These are phyloP conservation scores for Boletus tomentosulus DNA, from an alignment of 768 basidiomycete genomes.

Conservation along the genomic window DNA sequence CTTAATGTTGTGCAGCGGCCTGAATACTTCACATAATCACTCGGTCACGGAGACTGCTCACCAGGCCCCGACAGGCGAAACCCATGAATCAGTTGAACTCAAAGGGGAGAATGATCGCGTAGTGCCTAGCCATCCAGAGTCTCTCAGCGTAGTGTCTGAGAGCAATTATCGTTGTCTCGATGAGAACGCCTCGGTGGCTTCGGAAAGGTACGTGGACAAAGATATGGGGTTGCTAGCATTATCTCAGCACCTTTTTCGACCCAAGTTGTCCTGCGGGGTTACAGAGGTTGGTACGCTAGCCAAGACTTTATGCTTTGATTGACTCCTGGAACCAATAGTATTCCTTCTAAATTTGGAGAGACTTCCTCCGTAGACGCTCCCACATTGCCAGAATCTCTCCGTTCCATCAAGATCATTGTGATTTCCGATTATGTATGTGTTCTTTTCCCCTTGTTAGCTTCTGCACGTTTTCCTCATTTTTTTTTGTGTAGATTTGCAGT, in stretches of 20 bases:
- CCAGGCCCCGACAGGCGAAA: neutral
- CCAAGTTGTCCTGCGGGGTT: conserved; percentile 9
- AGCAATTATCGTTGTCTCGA: conserved; percentile 20
- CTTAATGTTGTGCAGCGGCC: no score
- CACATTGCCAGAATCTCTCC: conserved; percentile 11
- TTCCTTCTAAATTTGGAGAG: conserved; percentile 16
- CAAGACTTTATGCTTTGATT: neutral
- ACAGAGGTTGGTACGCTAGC: conserved; percentile 13
- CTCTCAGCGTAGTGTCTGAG: conserved; percentile 24
- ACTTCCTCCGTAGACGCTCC: neutral
- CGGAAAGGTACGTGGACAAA: conserved; percentile 9
- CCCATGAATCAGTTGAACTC: neutral
- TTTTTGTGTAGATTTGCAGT: conserved; percentile 23
- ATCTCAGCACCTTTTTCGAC: neutral
- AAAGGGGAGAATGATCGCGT: neutral
- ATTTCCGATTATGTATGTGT: conserved; percentile 29
- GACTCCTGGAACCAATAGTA: conserved; percentile 5
- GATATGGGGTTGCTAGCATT: neutral
- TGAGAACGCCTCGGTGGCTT: neutral
- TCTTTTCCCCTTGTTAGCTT: neutral
- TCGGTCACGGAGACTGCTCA: neutral
- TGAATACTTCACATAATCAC: no score
- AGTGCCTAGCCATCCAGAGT: neutral
- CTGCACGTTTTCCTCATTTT: neutral
- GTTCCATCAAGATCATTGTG: conserved; percentile 29